A percentile compares a stretch with the other conserved stretches of the same genome.
These are phyloP conservation scores for Colletotrichum eleusines DNA, from an alignment of 2,329 filamentous ascomycete genomes.

Conservation along the genomic window DNA sequence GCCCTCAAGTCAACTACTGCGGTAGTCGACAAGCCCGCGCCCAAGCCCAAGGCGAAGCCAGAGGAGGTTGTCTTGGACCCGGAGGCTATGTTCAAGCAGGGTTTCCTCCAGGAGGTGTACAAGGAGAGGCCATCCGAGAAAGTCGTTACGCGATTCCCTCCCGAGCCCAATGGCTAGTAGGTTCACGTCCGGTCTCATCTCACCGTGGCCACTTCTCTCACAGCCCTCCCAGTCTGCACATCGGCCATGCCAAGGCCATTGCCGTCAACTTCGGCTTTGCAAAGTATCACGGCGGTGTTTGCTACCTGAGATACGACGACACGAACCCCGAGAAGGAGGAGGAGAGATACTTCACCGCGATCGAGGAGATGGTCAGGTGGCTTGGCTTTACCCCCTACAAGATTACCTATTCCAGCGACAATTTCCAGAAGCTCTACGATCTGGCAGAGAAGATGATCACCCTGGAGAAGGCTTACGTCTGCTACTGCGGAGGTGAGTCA, in stretches of 20 bases:
- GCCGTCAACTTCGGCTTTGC: slow-evolving; percentile 97
- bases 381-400: slow-evolving; percentile 67
- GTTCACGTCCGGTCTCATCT: slow-evolving; percentile 73
- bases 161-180: slow-evolving; percentile 87
- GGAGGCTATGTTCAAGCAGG: slow-evolving; percentile 82
- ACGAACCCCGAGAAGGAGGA: slow-evolving; percentile 96
- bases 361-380: slow-evolving; percentile 89
- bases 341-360: slow-evolving; percentile 89
- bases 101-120: slow-evolving; percentile 80
- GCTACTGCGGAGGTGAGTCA: slow-evolving; percentile 76
- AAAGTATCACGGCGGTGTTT: slow-evolving; percentile 77
- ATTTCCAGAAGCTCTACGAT: slow-evolving; percentile 89
- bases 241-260: slow-evolving; percentile 96
- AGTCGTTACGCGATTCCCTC: slow-evolving; percentile 81
- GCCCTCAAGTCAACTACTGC: slow-evolving; percentile 45
- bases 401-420: slow-evolving; percentile 90
- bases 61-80: slow-evolving; percentile 62
- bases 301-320: slow-evolving; percentile 84
- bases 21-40: slow-evolving; percentile 45
- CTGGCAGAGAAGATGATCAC: slow-evolving; percentile 87
- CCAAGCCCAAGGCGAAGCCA: slow-evolving; percentile 57
- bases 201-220: not conserved
- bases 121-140: slow-evolving; percentile 72
- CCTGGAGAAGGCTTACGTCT: slow-evolving; percentile 82
- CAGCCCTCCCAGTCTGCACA: slow-evolving; percentile 49